These are phyloP conservation scores for Dendrobium catenatum DNA, from an alignment of 106 monocot species.

Conservation along the genomic window DNA sequence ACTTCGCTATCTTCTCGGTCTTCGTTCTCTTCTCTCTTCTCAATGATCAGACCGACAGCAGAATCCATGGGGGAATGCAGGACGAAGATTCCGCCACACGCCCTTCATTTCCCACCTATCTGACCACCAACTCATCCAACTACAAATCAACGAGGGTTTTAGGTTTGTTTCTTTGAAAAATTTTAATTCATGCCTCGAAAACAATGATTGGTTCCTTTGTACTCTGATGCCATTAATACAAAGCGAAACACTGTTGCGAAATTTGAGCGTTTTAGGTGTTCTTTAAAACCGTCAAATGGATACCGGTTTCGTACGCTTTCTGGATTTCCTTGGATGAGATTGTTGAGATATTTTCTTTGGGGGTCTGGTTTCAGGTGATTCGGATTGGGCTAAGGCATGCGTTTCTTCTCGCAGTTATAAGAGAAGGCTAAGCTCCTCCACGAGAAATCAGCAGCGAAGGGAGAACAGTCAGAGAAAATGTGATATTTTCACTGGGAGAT, in stretches of 20 bases:
- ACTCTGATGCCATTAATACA: not conserved
- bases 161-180: not conserved
- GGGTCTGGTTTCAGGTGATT: conserved; percentile 21
- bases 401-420: conserved; percentile 18
- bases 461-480: conserved; percentile 14
- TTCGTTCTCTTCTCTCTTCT: conserved; percentile 43
- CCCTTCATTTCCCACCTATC: conserved; percentile 24
- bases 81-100: not conserved
- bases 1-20: conserved; percentile 30
- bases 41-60: conserved; percentile 18
- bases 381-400: conserved; percentile 58
- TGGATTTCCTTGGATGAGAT: not conserved
- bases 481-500: conserved; percentile 59
- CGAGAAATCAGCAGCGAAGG: not conserved
- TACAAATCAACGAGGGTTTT: conserved; percentile 5
- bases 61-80: not conserved
- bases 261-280: no score
- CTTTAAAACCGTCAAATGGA: not conserved
- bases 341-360: not conserved
- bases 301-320: not conserved
- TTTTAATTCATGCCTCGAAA: not conserved
- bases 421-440: not conserved
- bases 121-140: conserved; percentile 12
- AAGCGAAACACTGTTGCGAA: no score
- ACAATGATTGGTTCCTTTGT: not conserved